These are phyloP conservation scores for Neurospora sp. DNA, from an alignment of 495 filamentous ascomycete genomes.

Conservation along the genomic window DNA sequence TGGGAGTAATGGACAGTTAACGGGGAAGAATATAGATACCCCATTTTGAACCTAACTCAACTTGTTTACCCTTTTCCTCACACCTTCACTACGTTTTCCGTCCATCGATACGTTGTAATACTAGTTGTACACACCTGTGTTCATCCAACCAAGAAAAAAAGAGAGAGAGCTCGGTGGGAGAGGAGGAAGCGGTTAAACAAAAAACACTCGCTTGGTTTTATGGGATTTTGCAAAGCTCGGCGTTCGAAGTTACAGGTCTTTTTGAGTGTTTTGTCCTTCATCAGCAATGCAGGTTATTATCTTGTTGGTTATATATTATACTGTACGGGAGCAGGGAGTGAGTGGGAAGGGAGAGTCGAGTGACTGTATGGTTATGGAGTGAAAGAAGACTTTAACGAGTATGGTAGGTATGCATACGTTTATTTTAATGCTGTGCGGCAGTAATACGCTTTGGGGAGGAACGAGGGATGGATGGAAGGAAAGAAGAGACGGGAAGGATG, in stretches of 20 bases:
- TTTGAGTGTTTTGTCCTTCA: neutral
- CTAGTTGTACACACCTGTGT: neutral
- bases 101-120: neutral
- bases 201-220: neutral
- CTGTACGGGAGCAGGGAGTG: neutral
- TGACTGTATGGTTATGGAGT: neutral
- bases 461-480: neutral
- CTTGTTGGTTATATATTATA: neutral
- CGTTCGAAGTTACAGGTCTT: neutral
- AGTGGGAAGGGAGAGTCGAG: neutral
- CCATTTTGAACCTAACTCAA: neutral
- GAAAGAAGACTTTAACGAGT: neutral
- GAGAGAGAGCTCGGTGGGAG: neutral
- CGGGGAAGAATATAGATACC: neutral
- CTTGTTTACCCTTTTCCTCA: neutral
- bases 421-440: neutral
- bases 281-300: neutral
- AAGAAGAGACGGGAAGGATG: neutral
- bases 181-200: neutral
- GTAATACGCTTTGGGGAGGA: neutral
- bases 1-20: neutral
- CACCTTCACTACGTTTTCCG: neutral
- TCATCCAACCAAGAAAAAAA: neutral
- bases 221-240: neutral
- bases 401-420: neutral